Evolutionary conservation across 495 filamentous ascomycete species (phyloP), one percentile per base, ranked within the genome.

Genomic region (Pyrenula massariospora): DNA sequence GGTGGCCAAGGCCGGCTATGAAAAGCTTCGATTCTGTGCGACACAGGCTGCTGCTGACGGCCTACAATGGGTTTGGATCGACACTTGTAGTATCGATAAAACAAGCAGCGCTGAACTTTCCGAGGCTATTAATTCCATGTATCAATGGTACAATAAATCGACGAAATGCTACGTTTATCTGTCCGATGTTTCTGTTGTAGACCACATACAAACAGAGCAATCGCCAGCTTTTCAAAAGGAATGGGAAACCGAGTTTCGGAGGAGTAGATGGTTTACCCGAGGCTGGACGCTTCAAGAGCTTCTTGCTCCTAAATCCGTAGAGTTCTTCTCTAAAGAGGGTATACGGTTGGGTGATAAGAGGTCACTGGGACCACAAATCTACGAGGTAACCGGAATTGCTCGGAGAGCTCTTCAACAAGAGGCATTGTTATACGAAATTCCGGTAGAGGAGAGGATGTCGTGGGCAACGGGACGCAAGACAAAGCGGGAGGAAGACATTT

Each of bases 231-330:
- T 21, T 19, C 12, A 11, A 12, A 10, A 53, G 21, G 11, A 19
- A n/a, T 48, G 42, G 42, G 42, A 48, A 19, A 10, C 15, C 22
- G 3, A 10, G 42, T 69, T 76, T 51, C 48, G 56, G 0, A 55
- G 67, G 11, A 64, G 61, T 51, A 53, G 60, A 1, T 76, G 73
- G 70, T 69, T n/a, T n/a, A n/a, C n/a, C n/a, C n/a, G n/a, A n/a
- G n/a, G n/a, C n/a, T n/a, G n/a, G n/a, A n/a, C n/a, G 8, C 55
- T 73, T 2, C 70, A 74, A 19, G 68, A 71, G 54, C 59, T 71
- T 2, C 54, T 62, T 23, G 72, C 70, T 53, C 61, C 72, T 1
- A 50, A 11, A 11, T 53, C 50, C 11, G 50, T 53, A 10, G 15
- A 53, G 22, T 53, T 53, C 50, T 53, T 53, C 21, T 53, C 11